Conservation (phyloP, 2,329 filamentous ascomycete species). For the Xylariales sp. region DNA sequence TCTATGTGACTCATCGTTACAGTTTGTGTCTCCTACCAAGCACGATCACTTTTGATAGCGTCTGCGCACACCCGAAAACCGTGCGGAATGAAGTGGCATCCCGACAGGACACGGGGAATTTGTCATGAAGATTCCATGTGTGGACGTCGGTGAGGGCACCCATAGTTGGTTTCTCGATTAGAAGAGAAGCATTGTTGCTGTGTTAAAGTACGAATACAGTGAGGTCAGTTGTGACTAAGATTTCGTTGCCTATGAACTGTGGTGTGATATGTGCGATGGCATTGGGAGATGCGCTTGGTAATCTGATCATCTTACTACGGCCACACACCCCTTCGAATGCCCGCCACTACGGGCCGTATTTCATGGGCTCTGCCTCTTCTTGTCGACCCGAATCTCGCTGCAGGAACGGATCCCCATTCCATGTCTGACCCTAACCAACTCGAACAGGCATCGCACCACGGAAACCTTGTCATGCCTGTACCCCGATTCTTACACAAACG, state of each 20-base stretch:
- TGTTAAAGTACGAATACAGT: constrained; percentile 4
- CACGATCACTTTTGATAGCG: neutral
- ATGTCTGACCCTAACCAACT: too few relatives aligned
- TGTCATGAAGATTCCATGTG: neutral
- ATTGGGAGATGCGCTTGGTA: neutral
- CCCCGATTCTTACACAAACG: too few relatives aligned
- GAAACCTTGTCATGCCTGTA: too few relatives aligned
- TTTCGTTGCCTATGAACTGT: neutral
- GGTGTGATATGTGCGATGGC: too few relatives aligned
- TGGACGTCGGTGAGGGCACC: constrained; percentile 9
- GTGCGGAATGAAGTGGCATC: neutral
- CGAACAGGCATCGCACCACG: too few relatives aligned
- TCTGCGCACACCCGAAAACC: neutral
- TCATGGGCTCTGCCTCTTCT: too few relatives aligned
- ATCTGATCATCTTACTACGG: too few relatives aligned
- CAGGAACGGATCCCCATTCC: too few relatives aligned
- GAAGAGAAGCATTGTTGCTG: neutral
- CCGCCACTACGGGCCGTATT: too few relatives aligned
- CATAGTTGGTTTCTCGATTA: neutral
- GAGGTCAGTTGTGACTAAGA: neutral
- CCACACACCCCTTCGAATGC: too few relatives aligned
- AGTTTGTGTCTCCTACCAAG: neutral
- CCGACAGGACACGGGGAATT: too few relatives aligned
- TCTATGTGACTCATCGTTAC: neutral
- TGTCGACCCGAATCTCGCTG: too few relatives aligned